Evolutionary conservation across 441 rosid genomes (phyloP).

Genomic region (California macrophylla): DNA sequence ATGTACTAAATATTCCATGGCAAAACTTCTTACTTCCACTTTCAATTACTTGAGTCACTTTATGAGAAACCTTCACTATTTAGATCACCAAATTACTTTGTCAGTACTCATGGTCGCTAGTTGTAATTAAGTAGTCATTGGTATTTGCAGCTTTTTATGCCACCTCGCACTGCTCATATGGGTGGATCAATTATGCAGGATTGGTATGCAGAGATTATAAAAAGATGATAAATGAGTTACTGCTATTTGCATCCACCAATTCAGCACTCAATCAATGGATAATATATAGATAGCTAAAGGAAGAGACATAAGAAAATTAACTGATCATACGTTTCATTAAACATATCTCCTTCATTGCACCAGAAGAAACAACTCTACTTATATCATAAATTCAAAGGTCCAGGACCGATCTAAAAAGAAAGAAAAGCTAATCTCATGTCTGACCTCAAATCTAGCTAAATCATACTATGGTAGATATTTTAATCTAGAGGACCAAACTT

Average conservation of each 20-base stretch:
- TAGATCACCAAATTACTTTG: not conserved
- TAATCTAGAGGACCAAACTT: not conserved
- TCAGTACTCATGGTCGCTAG: not conserved
- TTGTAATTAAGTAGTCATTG: not conserved
- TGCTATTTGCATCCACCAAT: conserved; percentile 1
- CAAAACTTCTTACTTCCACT: not conserved
- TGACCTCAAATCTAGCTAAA: not conserved
- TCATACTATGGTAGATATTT: not conserved
- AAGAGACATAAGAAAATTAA: not conserved
- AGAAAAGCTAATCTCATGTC: not conserved
- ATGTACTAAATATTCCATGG: not conserved
- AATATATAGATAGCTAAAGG: not conserved
- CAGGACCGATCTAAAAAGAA: not conserved
- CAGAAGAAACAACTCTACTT: not conserved
- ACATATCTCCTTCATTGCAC: not conserved
- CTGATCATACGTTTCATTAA: not conserved
- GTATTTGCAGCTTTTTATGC: not conserved
- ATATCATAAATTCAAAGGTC: not conserved
- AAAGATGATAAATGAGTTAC: not conserved
- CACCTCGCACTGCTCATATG: not conserved
- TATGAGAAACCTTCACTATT: not conserved
- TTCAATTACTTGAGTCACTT: not conserved
- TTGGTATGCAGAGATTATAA: not conserved
- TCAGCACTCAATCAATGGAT: not conserved
- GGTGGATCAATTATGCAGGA: not conserved